Evolutionary conservation across 768 basidiomycete species (phyloP).

Genomic region (Pleurotus cornucopiae): DNA sequence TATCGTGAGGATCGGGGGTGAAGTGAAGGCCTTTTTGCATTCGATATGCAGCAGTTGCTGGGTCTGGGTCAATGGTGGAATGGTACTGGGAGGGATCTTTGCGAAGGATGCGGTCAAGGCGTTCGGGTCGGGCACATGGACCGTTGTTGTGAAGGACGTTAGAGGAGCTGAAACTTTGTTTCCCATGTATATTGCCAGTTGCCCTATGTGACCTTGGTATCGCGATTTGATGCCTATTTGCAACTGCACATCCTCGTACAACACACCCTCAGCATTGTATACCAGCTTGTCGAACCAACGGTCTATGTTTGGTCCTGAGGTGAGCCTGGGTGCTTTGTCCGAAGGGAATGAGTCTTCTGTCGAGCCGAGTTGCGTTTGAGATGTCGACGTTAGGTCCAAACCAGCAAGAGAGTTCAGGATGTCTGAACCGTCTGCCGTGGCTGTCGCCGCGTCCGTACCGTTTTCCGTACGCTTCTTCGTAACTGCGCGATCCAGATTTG

Average conservation of each 20-base stretch:
- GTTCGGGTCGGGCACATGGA: conserved; percentile 69
- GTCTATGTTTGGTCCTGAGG: conserved; percentile 69
- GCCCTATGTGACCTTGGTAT: conserved; percentile 92
- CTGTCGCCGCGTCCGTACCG: conserved; percentile 29
- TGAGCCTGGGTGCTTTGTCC: conserved; percentile 51
- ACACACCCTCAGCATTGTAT: conserved; percentile 77
- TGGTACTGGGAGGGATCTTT: conserved; percentile 82
- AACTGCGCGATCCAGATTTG: conserved; percentile 73
- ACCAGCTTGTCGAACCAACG: conserved; percentile 87
- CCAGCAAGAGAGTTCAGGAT: conserved; percentile 76
- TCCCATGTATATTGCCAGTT: conserved; percentile 91
- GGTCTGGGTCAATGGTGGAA: conserved; percentile 80
- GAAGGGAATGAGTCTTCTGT: conserved; percentile 18
- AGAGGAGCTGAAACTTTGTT: conserved; percentile 92
- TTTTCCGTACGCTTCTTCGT: conserved; percentile 48
- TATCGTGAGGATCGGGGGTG: conserved; percentile 74
- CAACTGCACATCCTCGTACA: conserved; percentile 94
- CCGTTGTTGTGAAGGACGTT: conserved; percentile 82
- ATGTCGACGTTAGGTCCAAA: conserved; percentile 57
- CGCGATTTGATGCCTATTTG: conserved; percentile 96
- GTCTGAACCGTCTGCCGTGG: conserved; percentile 37
- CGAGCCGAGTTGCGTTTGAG: conserved; percentile 7
- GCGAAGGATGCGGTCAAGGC: conserved; percentile 82
- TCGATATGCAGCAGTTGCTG: conserved; percentile 94
- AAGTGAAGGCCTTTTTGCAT: conserved; percentile 83